A percentile compares a stretch with the other conserved stretches of the same genome.
phyloP scores from a whole-genome alignment of 495 filamentous ascomycete genomes.

The Podospora sp. region DNA sequence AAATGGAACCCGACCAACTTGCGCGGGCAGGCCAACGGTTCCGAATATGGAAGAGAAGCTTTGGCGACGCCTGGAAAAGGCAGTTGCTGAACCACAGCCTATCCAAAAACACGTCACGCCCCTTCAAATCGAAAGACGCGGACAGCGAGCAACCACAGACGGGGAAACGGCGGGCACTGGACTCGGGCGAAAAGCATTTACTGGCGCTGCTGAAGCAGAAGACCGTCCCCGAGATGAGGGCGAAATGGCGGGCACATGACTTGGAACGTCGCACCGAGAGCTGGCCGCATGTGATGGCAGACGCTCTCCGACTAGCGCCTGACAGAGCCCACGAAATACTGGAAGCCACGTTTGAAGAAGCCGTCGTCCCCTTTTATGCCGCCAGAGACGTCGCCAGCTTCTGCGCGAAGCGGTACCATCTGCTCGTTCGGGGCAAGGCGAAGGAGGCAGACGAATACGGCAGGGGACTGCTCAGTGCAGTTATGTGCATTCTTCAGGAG shows the following conservation, averaged over 20 bases:
- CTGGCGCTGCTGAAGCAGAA: background rate
- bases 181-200: no score
- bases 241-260: slow-evolving; percentile 45
- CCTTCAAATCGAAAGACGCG: no score
- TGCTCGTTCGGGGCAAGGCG: background rate
- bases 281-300: slow-evolving; percentile 59
- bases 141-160: no score
- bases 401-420: slow-evolving; percentile 33
- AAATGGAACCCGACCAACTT: no score
- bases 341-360: slow-evolving; percentile 46
- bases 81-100: no score
- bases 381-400: slow-evolving; percentile 55
- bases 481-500: slow-evolving; percentile 24
- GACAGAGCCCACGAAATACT: slow-evolving; percentile 51
- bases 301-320: slow-evolving; percentile 52
- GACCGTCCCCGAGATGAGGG: slow-evolving; percentile 36
- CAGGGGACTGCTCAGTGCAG: background rate
- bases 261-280: slow-evolving; percentile 32
- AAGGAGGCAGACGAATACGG: background rate
- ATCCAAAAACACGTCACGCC: no score
- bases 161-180: no score
- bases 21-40: no score
- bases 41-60: no score
- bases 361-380: slow-evolving; percentile 51
- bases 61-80: no score